Base-by-base conservation (phyloP, 2,329 filamentous ascomycete species). In the Neocatenulostroma microsporum region DNA sequence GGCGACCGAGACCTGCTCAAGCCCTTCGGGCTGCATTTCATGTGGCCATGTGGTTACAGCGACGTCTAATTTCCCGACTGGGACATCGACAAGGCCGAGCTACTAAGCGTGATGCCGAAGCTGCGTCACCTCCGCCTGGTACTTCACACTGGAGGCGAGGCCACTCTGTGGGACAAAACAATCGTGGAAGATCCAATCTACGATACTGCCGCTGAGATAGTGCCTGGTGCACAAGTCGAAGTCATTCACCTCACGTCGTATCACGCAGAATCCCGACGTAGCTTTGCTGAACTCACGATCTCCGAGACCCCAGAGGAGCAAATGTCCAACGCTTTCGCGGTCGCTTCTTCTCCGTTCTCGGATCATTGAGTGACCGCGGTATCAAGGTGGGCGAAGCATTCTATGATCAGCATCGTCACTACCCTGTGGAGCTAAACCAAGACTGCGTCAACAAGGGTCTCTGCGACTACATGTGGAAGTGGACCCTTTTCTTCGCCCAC, bases 321-420 rank as follows among this genome's bases (percentile, higher is more conserved):
- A 20, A 20, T 20, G 14, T 17, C 13, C 8, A 5, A 12, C n/a
- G 31, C 31, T 6, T 21, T 23, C n/a, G 6, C 14, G 7, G 11
- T n/a, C n/a, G n/a, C n/a, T n/a, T n/a, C n/a, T n/a, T n/a, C n/a
- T n/a, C n/a, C n/a, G n/a, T n/a, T n/a, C n/a, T n/a, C n/a, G n/a
- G n/a, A n/a, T n/a, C n/a, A n/a, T n/a, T n/a, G n/a, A n/a, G n/a
- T n/a, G n/a, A n/a, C 21, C 5, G 17, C n/a, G 15, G 8, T 12
- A 17, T 35, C 10, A 8, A 21, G 17, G 13, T 35, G 12, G 10
- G 17, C 32, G 32, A 6, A 12, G 13, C 17, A 14, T 10, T 26
- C 21, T 35, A 35, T 15, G 32, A 35, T 27, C 21, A 19, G 24
- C 5, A 35, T 15, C n/a, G 32, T 12, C 21, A 25, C 12, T 35